Percentiles rank a stretch among this genome's conserved stretches.
phyloP scores from a whole-genome alignment of 75 land plant genomes.

The Azolla pinnata region DNA sequence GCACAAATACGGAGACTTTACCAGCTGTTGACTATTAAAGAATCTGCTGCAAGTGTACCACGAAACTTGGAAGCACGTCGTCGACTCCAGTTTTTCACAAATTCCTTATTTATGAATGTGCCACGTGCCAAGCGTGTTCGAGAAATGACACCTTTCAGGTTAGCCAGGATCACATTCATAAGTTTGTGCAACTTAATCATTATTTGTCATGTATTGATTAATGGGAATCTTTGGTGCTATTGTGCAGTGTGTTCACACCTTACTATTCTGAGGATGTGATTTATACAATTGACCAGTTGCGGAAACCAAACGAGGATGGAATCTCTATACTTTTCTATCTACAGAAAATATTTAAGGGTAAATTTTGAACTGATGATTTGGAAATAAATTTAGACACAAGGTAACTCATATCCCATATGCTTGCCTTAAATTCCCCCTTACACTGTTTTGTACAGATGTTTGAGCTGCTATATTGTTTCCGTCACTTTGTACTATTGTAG shows the following conservation, averaged over 20 bases:
- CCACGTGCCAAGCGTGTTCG: conserved; percentile 57
- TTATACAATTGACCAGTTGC: conserved; percentile 61
- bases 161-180: conserved; percentile 1
- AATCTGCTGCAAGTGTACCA: conserved; percentile 81
- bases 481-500: too few relatives aligned
- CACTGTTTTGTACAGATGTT: too few relatives aligned
- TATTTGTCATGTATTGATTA: neutral
- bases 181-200: neutral
- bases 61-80: conserved; percentile 90
- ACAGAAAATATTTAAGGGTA: conserved; percentile 94
- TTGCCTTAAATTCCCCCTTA: neutral
- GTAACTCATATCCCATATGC: neutral
- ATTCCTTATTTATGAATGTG: conserved; percentile 93
- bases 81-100: conserved; percentile 74
- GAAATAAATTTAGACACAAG: neutral
- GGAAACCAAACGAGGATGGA: conserved; percentile 77
- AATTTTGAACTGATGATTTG: neutral
- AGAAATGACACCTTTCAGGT: conserved; percentile 95
- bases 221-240: neutral
- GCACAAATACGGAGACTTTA: conserved; percentile 53
- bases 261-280: conserved; percentile 85
- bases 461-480: too few relatives aligned
- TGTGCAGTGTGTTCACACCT: conserved; percentile 94
- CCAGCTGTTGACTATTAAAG: conserved; percentile 67
- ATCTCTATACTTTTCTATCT: conserved; percentile 84